phyloP scores from a whole-genome alignment of 2,329 filamentous ascomycete species.

The Hypomyces perniciosus region DNA sequence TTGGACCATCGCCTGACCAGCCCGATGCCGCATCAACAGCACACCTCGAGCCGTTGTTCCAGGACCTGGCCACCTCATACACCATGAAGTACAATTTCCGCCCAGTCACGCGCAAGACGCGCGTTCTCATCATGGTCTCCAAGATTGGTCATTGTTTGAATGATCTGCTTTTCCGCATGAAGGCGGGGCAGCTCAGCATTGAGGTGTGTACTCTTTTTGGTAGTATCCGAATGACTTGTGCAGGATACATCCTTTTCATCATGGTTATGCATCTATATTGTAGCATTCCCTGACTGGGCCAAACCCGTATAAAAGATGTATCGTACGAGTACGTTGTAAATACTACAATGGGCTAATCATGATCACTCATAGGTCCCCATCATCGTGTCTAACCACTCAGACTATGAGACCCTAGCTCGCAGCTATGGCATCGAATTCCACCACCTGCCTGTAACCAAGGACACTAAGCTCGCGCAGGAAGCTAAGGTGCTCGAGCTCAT shows the following conservation, averaged over 20 bases:
- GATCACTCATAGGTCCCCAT: conserved; percentile 43
- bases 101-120: conserved; percentile 61
- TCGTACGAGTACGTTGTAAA: too few relatives aligned
- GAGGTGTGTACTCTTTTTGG: conserved; percentile 34
- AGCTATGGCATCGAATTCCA: conserved; percentile 74
- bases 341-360: not conserved
- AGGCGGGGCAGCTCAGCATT: conserved; percentile 66
- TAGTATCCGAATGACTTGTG: not conserved
- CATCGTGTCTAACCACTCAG: conserved; percentile 77
- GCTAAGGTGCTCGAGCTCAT: conserved; percentile 64
- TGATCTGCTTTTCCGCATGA: conserved; percentile 74
- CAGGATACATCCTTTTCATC: not conserved
- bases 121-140: conserved; percentile 82
- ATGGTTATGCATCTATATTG: too few relatives aligned
- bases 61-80: conserved; percentile 55
- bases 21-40: conserved; percentile 33
- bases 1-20: conserved; percentile 52
- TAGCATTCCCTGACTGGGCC: too few relatives aligned
- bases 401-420: conserved; percentile 61
- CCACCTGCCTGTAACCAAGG: conserved; percentile 72
- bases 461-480: conserved; percentile 73
- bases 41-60: conserved; percentile 51
- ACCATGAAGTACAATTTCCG: conserved; percentile 65
- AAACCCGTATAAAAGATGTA: too few relatives aligned
- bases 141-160: conserved; percentile 85